These are phyloP conservation scores for Selenicereus undatus DNA, from an alignment of 148 eudicot genomes.

Conservation along the genomic window DNA sequence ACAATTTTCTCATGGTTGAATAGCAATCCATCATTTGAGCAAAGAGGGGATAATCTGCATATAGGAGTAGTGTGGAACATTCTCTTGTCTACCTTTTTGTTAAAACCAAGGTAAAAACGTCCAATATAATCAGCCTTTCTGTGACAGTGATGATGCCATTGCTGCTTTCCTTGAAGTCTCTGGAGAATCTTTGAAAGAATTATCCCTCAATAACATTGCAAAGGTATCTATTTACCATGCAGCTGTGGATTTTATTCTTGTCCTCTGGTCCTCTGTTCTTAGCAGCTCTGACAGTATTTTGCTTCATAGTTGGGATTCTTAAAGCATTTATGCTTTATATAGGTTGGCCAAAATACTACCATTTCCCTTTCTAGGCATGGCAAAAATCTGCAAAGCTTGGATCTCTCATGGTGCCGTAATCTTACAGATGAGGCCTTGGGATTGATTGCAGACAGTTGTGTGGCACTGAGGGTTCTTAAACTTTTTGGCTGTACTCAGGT, in stretches of 20 bases:
- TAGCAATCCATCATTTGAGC: background rate
- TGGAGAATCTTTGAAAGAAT: conserved; percentile 53
- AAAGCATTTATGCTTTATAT: conserved; percentile 15
- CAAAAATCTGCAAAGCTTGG: conserved; percentile 57
- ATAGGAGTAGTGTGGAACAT: background rate
- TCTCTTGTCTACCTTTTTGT: background rate
- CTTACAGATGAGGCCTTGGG: conserved; percentile 74
- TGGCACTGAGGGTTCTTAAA: conserved; percentile 61
- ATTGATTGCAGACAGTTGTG: conserved; percentile 76
- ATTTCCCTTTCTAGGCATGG: conserved; percentile 62
- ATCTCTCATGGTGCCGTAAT: conserved; percentile 89
- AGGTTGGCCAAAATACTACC: conserved; percentile 70
- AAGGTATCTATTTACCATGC: conserved; percentile 43
- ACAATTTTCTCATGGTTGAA: background rate
- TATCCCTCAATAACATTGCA: conserved; percentile 57
- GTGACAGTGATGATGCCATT: conserved; percentile 85
- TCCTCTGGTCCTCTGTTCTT: background rate
- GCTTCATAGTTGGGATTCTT: background rate
- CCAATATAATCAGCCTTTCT: conserved; percentile 4
- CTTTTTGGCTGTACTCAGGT: conserved; percentile 94
- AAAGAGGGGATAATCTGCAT: background rate
- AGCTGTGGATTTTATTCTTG: background rate
- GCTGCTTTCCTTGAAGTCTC: conserved; percentile 83
- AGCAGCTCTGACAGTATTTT: background rate
- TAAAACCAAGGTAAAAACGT: background rate